Conservation (phyloP, 768 basidiomycete genomes). For the Russula earlei region DNA sequence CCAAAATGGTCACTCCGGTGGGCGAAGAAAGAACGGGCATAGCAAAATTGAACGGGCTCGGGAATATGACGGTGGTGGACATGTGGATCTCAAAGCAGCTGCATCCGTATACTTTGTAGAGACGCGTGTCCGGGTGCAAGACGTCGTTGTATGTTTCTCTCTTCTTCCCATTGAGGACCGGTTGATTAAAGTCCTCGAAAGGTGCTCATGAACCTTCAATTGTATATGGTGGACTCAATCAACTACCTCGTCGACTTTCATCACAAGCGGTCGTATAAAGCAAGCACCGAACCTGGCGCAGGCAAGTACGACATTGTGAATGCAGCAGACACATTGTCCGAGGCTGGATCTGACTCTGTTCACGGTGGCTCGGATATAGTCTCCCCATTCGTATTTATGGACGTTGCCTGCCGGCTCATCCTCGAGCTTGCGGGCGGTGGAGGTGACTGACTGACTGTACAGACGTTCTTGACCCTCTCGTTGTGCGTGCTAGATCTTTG, state of each 20-base stretch:
- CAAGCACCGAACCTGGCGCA: constrained; percentile 55
- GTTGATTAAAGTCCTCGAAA: constrained; percentile 25
- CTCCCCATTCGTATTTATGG: constrained; percentile 93
- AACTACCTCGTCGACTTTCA: constrained; percentile 99
- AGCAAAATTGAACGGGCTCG: constrained; percentile 51
- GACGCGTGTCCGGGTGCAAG: constrained; percentile 80
- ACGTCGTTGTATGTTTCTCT: constrained; percentile 67
- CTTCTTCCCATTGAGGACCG: constrained; percentile 4
- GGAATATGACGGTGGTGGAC: constrained; percentile 49
- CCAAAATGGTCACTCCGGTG: background rate
- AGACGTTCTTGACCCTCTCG: background rate
- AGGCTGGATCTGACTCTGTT: constrained; percentile 47
- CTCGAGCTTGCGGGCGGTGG: constrained; percentile 80
- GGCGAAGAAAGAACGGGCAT: constrained; percentile 28
- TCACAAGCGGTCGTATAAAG: constrained; percentile 89
- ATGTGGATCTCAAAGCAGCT: constrained; percentile 55
- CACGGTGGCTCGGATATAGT: constrained; percentile 54
- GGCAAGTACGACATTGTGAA: constrained; percentile 61
- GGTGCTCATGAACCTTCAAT: constrained; percentile 95
- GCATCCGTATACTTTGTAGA: constrained; percentile 86
- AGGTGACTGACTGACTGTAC: constrained; percentile 3
- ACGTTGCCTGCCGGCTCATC: constrained; percentile 88
- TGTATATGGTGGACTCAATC: constrained; percentile 91
- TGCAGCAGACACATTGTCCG: constrained; percentile 42
- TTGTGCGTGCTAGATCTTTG: constrained; percentile 5